Evolutionary conservation across 148 eudicot species (phyloP), one percentile per base, ranked within the genome.

Genomic region (Cornus florida): DNA sequence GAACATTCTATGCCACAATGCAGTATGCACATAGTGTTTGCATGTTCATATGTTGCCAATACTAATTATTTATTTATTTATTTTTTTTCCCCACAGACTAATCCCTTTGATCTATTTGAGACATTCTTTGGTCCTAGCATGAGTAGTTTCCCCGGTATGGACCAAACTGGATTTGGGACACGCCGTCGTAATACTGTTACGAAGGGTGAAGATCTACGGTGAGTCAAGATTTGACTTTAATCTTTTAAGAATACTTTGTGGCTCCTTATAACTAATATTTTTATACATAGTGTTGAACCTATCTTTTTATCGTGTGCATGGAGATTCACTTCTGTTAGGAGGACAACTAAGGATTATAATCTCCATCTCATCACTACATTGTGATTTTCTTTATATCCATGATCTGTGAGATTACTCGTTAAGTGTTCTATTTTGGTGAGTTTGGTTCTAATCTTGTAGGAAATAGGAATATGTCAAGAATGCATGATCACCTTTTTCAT

Each of bases 51-150:
- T 53, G 14, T 53, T 16, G 16, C 76, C 71, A 64, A 50, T 69
- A 57, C 72, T 80, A 59, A 41, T 69, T 60, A 14, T 72, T 57
- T 77, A 75, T 70, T 39, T 35, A 0, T 35, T 35, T 35, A 0
- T 35, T 35, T 35, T 35, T 35, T 4, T 35, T 1, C 28, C 31
- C 39, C 81, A 71, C 87, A 93, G 91, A 91, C 94, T 70, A 96
- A 96, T 87, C 99, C 99, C 14, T 96, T 96, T 90, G 99, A 96
- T 90, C 90, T 96, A 32, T 96, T 96, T 86, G 99, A 96, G 86
- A 89, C 99, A 72, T 96, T 96, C 85, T 96, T 96, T 83, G 99
- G 99, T 80, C 82, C 91, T 77, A 89, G 87, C 75, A 88, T 93
- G 94, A 90, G 93, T 72, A 92, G 97, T 10, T 93, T 93, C 83